Base-by-base conservation (phyloP, 768 basidiomycete genomes). In the Suillus ampliporus region DNA sequence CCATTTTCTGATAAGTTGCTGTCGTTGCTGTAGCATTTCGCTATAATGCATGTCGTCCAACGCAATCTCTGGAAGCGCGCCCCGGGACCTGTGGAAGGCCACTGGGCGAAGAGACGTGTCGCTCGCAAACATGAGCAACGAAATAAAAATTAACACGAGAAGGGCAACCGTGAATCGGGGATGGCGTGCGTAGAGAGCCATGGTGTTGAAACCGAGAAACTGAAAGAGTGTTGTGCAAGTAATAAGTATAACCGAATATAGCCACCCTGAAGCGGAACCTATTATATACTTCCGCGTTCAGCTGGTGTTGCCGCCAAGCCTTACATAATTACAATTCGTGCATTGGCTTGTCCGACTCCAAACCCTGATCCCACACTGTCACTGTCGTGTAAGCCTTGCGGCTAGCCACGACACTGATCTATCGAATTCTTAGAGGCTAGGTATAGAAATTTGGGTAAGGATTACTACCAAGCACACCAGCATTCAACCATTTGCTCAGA, bases 1-100 rank as follows among this genome's bases (percentile, higher is more conserved):
- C 77, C 83, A 87, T 65, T 82, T 83, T 65, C 76, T 74, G 47
- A 88, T 83, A 54, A 88, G 76, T 10, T 70, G 79, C 64, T 82
- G 69, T 37, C 87, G 73, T 53, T 72, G 75, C 26, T 67, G 52
- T 5, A 86, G 69, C 41, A 80, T 69, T 64, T 79, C 78, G 34
- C 76, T 69, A 66, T 88, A 88, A 10, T 68, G 53, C 2, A 46
- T 2, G 28, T 75, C 75, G 40, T 75, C 74, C 21, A 64, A 19
- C 28, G 48, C 58, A 14, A 75, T 46, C 9, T 67, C 64, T 31
- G 43, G 52, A 13, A 75, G 65, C 26, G n/a, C 5, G 21, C 53
- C 9, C 11, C 11, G 8, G 41, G 21, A 41, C 21, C 44, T 59
- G 41, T 41, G 11, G 53, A 67, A 62, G 37, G 60, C 50, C 41